A percentile compares a stretch with the other conserved stretches of the same genome.
phyloP scores from a whole-genome alignment of 192 early-diverging fungal genomes.

The Coemansia biformis region DNA sequence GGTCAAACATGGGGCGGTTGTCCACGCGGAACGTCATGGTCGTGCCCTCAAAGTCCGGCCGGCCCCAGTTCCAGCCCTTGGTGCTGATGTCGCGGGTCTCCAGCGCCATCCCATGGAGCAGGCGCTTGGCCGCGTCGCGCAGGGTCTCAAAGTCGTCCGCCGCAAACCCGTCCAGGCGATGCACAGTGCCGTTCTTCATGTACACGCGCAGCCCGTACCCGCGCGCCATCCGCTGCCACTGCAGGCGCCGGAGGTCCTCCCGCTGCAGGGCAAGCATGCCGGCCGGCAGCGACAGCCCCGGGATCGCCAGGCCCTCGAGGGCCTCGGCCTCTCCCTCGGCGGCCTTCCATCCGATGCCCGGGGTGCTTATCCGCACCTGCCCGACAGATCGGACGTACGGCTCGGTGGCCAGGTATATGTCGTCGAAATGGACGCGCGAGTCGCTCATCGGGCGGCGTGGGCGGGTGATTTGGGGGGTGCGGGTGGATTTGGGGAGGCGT shows the following conservation, averaged over 20 bases:
- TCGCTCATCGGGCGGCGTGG: slow-evolving; percentile 20
- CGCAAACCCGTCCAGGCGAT: slow-evolving; percentile 87
- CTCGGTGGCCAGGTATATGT: slow-evolving; percentile 48
- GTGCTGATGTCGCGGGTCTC: slow-evolving; percentile 82
- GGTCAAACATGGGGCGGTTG: slow-evolving; percentile 79
- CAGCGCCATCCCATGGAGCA: slow-evolving; percentile 68
- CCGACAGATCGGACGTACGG: slow-evolving; percentile 38
- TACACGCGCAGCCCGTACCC: slow-evolving; percentile 78
- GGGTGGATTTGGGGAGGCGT: too few relatives aligned
- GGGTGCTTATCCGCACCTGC: slow-evolving; percentile 42
- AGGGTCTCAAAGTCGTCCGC: slow-evolving; percentile 80
- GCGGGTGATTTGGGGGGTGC: too few relatives aligned
- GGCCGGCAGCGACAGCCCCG: slow-evolving; percentile 17
- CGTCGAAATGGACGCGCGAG: slow-evolving; percentile 29
- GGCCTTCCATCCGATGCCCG: slow-evolving; percentile 51
- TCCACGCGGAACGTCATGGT: slow-evolving; percentile 78
- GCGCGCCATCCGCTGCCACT: slow-evolving; percentile 80
- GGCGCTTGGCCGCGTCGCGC: slow-evolving; percentile 58
- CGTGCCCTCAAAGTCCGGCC: slow-evolving; percentile 73
- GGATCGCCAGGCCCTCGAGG: slow-evolving; percentile 25
- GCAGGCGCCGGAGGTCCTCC: slow-evolving; percentile 64
- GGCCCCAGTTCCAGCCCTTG: slow-evolving; percentile 97
- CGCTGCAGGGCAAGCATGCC: slow-evolving; percentile 46
- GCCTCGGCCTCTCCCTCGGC: slow-evolving; percentile 44
- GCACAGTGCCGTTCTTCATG: slow-evolving; percentile 64